Evolutionary conservation across 2,329 filamentous ascomycete species (phyloP), one percentile per base, ranked within the genome.

Genomic region (Emericellopsis cladophorae): DNA sequence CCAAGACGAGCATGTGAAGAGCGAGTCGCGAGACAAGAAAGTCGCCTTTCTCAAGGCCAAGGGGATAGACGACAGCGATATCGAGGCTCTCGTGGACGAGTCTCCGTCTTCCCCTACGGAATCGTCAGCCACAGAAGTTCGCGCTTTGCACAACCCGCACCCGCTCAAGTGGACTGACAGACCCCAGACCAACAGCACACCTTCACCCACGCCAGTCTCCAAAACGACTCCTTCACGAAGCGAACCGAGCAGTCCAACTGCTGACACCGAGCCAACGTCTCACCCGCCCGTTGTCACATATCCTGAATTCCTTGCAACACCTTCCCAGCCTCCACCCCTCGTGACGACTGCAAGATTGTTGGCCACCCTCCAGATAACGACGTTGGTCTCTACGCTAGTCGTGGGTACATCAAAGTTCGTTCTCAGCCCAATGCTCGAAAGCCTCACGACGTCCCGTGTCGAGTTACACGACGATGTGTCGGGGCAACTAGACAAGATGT

Each of bases 1-100:
- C 4, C 67, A 84, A 39, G 81, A 93, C 45, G 77, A 84, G 7
- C 68, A 71, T 16, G 84, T 95, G 43, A 76, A 73, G 44, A 65
- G 81, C 58, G 77, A 81, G 29, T 68, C 81, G 0, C 68, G 70
- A 36, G 81, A 85, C 42, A 80, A 78, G 59, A 94, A 94, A 64
- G 66, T 74, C 16, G 72, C 74, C 7, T 95, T 95, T 50, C 64
- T 95, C 2, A 72, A 79, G 52, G 76, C 75, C 39, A 95, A 95
- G 57, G 85, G 85, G 4, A 64, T 95, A 7, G 64, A 62, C 4
- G 64, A 72, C 5, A 67, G 71, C 26, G 78, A 90, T 45, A 85
- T 94, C 45, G 66, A 84, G 48, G 64, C 66, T 39, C 65, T 94
- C 7, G 61, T 95, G 14, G 54, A 47, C 4, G 53, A 59, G 15